Evolutionary conservation across 345 rosid genomes (phyloP), one percentile per base, ranked within the genome.

Genomic region (Passiflora organensis): DNA sequence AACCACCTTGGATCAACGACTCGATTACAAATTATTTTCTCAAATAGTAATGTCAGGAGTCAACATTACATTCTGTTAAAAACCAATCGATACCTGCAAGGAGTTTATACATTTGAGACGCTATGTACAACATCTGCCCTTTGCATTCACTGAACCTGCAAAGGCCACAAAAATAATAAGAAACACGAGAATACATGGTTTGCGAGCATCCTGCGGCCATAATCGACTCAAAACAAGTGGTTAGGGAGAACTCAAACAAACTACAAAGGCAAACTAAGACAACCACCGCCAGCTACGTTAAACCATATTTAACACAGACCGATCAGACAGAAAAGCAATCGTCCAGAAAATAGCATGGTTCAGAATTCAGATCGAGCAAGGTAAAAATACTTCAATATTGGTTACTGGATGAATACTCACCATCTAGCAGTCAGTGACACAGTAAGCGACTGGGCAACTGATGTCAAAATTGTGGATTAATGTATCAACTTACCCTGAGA

Each of bases 101-200:
- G 18, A n/a, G 17, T 43, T 53, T 51, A 47, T 15, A 15, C 25
- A 50, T 50, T 15, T 17, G 28, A 58, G 44, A 56, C 50, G 59
- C 59, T 69, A 64, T 73, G 17, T 69, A 61, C 71, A 73, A 48
- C 53, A 37, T 55, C 60, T 32, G 17, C 10, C 16, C 58, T 46
- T 49, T 21, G 48, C 32, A 12, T 59, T 39, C 47, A 48, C 23
- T 49, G 32, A 25, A 64, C 64, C 78, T 73, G 70, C 70, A 48
- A 24, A 10, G 13, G 24, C 41, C 53, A 52, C 22, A 15, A 23
- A 44, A 17, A 20, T 28, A 21, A 8, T 16, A 46, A 14, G n/a
- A n/a, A n/a, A n/a, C n/a, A n/a, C n/a, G n/a, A n/a, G n/a, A n/a
- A n/a, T n/a, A n/a, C n/a, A n/a, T n/a, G n/a, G n/a, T n/a, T n/a